Base-by-base conservation (phyloP, 257 asterid species). In the Gentiana macrophylla region DNA sequence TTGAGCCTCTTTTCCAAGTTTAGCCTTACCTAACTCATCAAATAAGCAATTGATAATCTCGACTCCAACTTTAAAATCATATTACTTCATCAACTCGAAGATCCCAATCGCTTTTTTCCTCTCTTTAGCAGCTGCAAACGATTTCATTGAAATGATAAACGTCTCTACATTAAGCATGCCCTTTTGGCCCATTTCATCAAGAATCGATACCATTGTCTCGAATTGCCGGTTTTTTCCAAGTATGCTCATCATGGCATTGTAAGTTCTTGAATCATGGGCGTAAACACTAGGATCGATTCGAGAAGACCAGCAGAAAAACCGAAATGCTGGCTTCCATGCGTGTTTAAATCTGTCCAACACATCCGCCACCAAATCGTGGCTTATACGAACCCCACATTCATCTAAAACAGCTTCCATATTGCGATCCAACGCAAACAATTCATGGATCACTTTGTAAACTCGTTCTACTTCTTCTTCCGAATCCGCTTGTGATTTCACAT, bases 201-300 rank as follows among this genome's bases (percentile, higher is more conserved):
- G 85, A 54, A 92, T 53, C 0, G 86, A 75, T 8, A 80, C 62
- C 99, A 92, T 78, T 4, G 95, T 85, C 90, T 92, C 94, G 57
- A 92, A 92, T 72, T 88, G 99, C 78, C 86, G 78, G n/a, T 70
- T 64, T 79, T 83, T 85, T 46, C 97, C 97, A 49, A 92, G 83
- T 64, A 92, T 62, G 35, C 57, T 52, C 86, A 92, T 69, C 88
- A 92, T 73, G 2, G 74, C 75, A 63, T 92, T 81, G 56, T 78
- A 85, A 5, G 97, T 83, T 49, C 77, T 81, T 2, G 84, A 72
- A 71, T 84, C 80, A 57, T 85, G 97, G 47, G 58, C 69, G 57
- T 72, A 87, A 33, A 76, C 86, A n/a, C 73, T 75, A 24, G 24
- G 24, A 41, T 41, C 9, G 67, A 48, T 71, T 62, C 70, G 80